Conservation (phyloP, 176 grass and related monocot species). For the Avena sativa region DNA sequence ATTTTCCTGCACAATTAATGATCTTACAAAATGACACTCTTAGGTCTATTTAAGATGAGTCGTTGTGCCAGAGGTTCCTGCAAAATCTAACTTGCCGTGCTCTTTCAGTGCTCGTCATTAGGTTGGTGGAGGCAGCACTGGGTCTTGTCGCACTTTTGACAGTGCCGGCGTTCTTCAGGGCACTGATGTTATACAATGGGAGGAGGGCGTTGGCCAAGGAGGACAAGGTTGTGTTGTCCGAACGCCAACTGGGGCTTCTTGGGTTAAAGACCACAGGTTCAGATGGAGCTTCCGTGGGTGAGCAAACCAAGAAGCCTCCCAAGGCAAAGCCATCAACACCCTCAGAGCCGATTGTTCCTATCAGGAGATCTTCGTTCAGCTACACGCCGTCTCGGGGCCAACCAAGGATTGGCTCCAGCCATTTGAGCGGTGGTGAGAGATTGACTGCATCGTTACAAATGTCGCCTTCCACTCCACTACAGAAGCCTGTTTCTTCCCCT, state of each 20-base stretch:
- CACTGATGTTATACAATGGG: conserved; percentile 59
- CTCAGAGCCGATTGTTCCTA: conserved; percentile 79
- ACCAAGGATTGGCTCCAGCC: conserved; percentile 56
- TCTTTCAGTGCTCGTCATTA: conserved; percentile 64
- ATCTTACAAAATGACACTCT: conserved; percentile 33
- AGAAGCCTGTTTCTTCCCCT: conserved; percentile 69
- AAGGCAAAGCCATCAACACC: conserved; percentile 58
- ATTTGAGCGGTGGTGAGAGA: conserved; percentile 70
- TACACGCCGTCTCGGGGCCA: conserved; percentile 69
- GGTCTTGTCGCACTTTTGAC: conserved; percentile 59
- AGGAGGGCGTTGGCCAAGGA: conserved; percentile 52
- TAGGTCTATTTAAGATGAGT: neutral
- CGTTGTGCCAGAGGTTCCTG: neutral
- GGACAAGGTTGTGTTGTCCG: conserved; percentile 49
- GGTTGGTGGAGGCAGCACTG: conserved; percentile 56
- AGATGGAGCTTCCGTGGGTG: conserved; percentile 34
- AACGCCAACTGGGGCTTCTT: conserved; percentile 66
- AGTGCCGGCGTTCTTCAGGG: conserved; percentile 65
- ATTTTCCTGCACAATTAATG: conserved; percentile 24
- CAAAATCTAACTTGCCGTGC: conserved; percentile 14
- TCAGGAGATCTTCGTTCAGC: conserved; percentile 80
- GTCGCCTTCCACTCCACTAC: conserved; percentile 64
- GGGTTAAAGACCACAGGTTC: conserved; percentile 50
- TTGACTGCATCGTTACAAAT: conserved; percentile 51
- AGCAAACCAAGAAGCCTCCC: conserved; percentile 79